Evolutionary conservation across 106 monocot species (phyloP).

Genomic region (Alisma plantagoaquatica): DNA sequence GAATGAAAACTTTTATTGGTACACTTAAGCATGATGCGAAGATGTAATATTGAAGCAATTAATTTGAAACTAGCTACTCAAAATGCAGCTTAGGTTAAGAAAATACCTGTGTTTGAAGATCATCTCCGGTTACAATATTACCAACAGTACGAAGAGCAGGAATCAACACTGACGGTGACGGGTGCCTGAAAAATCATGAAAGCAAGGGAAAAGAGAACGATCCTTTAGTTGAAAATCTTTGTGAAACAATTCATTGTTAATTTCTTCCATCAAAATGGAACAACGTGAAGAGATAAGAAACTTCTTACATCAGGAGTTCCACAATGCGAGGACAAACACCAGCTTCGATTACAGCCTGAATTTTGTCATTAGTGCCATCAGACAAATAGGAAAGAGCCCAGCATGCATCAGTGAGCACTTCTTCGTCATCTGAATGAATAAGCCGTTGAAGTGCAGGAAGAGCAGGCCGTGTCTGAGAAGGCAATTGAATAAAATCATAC

Average conservation of each 20-base stretch:
- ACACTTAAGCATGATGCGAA: no score
- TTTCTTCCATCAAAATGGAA: background rate
- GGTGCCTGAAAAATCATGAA: conserved; percentile 7
- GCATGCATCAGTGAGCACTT: conserved; percentile 17
- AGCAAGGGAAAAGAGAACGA: background rate
- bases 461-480: conserved; percentile 8
- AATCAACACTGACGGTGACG: conserved; percentile 15
- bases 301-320: conserved; percentile 5
- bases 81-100: background rate
- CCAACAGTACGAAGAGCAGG: no score
- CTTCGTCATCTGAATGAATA: conserved; percentile 17
- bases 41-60: no score
- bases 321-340: conserved; percentile 12
- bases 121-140: conserved; percentile 18
- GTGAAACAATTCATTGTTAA: background rate
- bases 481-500: background rate
- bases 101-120: conserved; percentile 16
- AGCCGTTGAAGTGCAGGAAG: conserved; percentile 7
- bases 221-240: no score
- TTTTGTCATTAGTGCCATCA: conserved; percentile 17
- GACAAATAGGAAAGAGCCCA: conserved; percentile 13
- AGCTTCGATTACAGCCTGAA: conserved; percentile 13
- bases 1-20: no score
- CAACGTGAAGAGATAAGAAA: background rate
- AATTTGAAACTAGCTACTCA: no score